phyloP scores from a whole-genome alignment of 73 alveolate genomes.

The Paramecium sexaurelia region DNA sequence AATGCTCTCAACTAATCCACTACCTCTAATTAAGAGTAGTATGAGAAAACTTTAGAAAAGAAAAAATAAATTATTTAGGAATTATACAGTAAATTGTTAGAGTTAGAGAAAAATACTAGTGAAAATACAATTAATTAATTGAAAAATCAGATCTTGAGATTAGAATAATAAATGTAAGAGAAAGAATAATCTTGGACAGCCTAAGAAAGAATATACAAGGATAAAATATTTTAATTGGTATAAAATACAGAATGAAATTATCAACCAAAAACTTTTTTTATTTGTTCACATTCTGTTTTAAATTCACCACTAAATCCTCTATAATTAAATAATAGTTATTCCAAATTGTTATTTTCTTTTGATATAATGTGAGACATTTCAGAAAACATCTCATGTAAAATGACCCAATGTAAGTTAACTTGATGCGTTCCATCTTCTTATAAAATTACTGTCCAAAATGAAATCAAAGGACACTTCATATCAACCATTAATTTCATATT shows the following conservation, averaged over 20 bases:
- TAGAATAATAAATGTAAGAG: background rate
- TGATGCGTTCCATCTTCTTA: conserved; percentile 1
- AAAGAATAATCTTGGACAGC: background rate
- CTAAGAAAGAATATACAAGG: background rate
- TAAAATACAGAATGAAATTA: background rate
- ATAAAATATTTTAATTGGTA: background rate
- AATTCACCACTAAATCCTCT: background rate
- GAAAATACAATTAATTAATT: background rate
- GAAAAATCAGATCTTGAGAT: background rate
- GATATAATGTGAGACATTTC: background rate
- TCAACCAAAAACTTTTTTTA: background rate
- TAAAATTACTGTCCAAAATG: conserved; percentile 46
- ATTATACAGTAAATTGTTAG: background rate
- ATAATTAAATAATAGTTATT: background rate
- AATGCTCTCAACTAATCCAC: background rate
- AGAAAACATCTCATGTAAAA: background rate
- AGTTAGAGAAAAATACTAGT: background rate
- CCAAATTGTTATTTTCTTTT: background rate
- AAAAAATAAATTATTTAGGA: background rate
- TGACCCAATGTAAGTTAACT: conserved; percentile 35
- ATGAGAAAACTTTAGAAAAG: background rate
- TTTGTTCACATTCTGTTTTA: background rate
- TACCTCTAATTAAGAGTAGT: background rate
- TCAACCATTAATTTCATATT: conserved; percentile 43
- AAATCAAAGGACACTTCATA: background rate